Evolutionary conservation across 108 stramenopile species (phyloP), one percentile per base, ranked within the genome.

Genomic region (Pseudonitzschia pungens): DNA sequence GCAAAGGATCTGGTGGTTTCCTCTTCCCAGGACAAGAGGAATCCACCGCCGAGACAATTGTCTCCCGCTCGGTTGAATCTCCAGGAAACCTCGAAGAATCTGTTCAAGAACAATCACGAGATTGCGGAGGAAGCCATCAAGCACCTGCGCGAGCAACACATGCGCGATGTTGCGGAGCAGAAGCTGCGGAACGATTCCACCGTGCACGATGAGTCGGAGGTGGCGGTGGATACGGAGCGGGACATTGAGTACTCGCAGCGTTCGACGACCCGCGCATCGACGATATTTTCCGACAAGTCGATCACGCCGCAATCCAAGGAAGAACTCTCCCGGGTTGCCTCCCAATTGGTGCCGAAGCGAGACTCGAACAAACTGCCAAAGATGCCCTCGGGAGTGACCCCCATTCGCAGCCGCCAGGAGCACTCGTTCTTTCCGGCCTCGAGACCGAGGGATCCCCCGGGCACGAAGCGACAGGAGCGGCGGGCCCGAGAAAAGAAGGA

Each of bases 81-180:
- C 2, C 54, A 24, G 54, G 54, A 55, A 26, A 55, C 54, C 26
- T 24, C 9, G 16, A 55, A 55, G 54, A 11, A 22, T 10, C 54
- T 55, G 9, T 55, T 55, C 54, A 55, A 55, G 54, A 55, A 55
- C 54, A 55, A 55, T 20, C 54, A 55, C 21, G 54, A 55, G 54
- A 55, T 55, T 62, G 65, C 66, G 24, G 43, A 67, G 43, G 66
- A 67, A 67, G 66, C 66, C 16, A 50, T 67, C 44, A 21, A 28
- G 21, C 66, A 48, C 21, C 44, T 67, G 20, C 66, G 66, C 0
- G 7, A 50, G 43, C 66, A 55, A 20, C 54, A 55, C 22, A 21
- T 4, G 54, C 54, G 21, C 22, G 54, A 55, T 18, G 14, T 21
- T 5, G 9, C 52, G 8, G 11, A 48, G 10, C 45, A 48, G 10